Conservation (phyloP, 495 filamentous ascomycete genomes). For the Penicillium herquei region DNA sequence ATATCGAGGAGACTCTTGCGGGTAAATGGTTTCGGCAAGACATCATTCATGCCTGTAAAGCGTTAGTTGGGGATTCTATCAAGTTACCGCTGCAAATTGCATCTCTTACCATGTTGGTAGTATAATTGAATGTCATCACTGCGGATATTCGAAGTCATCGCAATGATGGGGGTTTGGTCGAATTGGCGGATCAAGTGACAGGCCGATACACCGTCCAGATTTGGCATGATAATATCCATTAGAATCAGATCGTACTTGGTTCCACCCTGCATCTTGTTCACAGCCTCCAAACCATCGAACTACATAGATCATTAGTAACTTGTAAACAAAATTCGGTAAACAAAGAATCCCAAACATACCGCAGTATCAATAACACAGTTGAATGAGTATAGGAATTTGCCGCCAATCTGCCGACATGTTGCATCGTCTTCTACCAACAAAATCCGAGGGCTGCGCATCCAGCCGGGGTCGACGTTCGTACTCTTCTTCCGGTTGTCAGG, state of each 20-base stretch:
- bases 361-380: conserved; percentile 87
- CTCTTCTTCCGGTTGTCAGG: conserved; percentile 66
- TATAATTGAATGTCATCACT: conserved; percentile 97
- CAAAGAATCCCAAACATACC: conserved; percentile 57
- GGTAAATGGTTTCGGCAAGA: conserved; percentile 95
- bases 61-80: not conserved
- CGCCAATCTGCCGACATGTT: conserved; percentile 89
- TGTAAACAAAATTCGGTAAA: no score
- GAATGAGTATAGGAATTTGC: conserved; percentile 89
- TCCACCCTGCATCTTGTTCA: conserved; percentile 82
- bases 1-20: conserved; percentile 90
- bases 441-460: conserved; percentile 80
- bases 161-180: conserved; percentile 85
- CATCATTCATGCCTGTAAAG: conserved; percentile 93
- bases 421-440: conserved; percentile 94
- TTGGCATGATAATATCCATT: conserved; percentile 99
- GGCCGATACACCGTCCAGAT: conserved; percentile 91
- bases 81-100: not conserved
- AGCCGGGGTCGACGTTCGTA: conserved; percentile 68
- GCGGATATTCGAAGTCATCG: conserved; percentile 98
- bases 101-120: conserved; percentile 85
- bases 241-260: conserved; percentile 89
- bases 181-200: conserved; percentile 92
- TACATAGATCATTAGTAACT: conserved; percentile 26
- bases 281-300: conserved; percentile 89